These are phyloP conservation scores for Curvularia sp. DNA, from an alignment of 2,329 filamentous ascomycete species.

Conservation along the genomic window DNA sequence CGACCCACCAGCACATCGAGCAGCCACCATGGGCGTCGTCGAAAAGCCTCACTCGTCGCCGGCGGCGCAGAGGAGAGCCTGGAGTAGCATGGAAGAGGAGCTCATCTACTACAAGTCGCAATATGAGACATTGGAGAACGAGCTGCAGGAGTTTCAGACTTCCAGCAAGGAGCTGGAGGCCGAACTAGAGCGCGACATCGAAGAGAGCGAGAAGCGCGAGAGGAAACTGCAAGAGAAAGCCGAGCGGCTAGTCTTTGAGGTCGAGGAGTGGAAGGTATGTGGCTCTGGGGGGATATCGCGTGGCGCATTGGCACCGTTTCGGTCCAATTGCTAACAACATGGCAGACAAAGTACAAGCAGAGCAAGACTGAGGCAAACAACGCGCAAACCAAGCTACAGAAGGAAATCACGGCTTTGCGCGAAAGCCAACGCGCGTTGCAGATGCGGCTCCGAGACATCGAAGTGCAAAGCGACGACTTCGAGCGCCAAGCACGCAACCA, in stretches of 20 bases:
- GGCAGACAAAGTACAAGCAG: conserved; percentile 91
- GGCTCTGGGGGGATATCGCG: background rate
- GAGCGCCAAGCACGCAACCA: conserved; percentile 96
- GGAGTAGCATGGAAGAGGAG: conserved; percentile 68
- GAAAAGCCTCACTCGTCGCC: conserved; percentile 25
- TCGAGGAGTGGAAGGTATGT: conserved; percentile 96
- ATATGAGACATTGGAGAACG: conserved; percentile 89
- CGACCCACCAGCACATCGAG: conserved; percentile 21
- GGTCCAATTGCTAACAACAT: conserved; percentile 9
- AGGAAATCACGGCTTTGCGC: conserved; percentile 91
- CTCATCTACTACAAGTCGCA: conserved; percentile 95
- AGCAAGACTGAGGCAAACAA: conserved; percentile 85
- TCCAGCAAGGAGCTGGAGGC: conserved; percentile 93
- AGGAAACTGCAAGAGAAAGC: conserved; percentile 84
- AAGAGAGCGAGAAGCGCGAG: conserved; percentile 93
- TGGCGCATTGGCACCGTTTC: background rate
- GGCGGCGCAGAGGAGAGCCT: conserved; percentile 44
- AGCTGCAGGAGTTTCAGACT: conserved; percentile 91
- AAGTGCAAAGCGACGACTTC: conserved; percentile 98
- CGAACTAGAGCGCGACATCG: conserved; percentile 94
- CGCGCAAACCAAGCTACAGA: conserved; percentile 86
- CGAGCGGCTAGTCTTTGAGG: conserved; percentile 83
- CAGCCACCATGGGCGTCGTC: conserved; percentile 40
- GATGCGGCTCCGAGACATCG: conserved; percentile 87
- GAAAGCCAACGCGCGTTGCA: conserved; percentile 83